Evolutionary conservation across 2,329 filamentous ascomycete genomes (phyloP).

Genomic region (Cladosporium halotolerans): DNA sequence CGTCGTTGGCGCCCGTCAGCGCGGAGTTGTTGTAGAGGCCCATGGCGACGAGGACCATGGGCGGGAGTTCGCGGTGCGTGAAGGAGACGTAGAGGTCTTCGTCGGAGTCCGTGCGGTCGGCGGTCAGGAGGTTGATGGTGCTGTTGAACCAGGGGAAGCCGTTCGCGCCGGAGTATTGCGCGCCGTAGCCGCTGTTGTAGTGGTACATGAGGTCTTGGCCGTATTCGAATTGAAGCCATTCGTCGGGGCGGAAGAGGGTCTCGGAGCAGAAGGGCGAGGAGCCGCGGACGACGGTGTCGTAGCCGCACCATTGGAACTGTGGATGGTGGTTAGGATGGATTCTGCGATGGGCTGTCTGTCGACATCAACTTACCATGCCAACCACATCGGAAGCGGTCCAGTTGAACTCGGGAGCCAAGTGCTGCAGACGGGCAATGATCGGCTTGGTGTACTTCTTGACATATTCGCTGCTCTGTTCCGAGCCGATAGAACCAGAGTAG

Average conservation of each 20-base stretch:
- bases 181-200: conserved; percentile 63
- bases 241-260: conserved; percentile 53
- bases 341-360: no score
- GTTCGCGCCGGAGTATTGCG: conserved; percentile 49
- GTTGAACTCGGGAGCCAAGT: conserved; percentile 52
- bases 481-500: conserved; percentile 53
- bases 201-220: conserved; percentile 63
- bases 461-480: conserved; percentile 41
- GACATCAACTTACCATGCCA: conserved; percentile 39
- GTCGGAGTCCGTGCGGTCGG: conserved; percentile 33
- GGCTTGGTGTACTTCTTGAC: conserved; percentile 52
- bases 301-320: conserved; percentile 61
- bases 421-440: conserved; percentile 52
- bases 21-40: conserved; percentile 65
- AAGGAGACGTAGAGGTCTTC: conserved; percentile 63
- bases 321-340: no score
- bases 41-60: conserved; percentile 60
- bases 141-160: conserved; percentile 64
- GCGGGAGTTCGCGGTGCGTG: conserved; percentile 63
- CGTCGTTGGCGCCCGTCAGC: conserved; percentile 45
- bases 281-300: conserved; percentile 62
- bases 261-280: conserved; percentile 57
- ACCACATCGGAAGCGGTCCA: conserved; percentile 58
- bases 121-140: conserved; percentile 46
- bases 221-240: conserved; percentile 61